Conservation (phyloP, 768 basidiomycete genomes). For the Mycena olivaceomarginata region DNA sequence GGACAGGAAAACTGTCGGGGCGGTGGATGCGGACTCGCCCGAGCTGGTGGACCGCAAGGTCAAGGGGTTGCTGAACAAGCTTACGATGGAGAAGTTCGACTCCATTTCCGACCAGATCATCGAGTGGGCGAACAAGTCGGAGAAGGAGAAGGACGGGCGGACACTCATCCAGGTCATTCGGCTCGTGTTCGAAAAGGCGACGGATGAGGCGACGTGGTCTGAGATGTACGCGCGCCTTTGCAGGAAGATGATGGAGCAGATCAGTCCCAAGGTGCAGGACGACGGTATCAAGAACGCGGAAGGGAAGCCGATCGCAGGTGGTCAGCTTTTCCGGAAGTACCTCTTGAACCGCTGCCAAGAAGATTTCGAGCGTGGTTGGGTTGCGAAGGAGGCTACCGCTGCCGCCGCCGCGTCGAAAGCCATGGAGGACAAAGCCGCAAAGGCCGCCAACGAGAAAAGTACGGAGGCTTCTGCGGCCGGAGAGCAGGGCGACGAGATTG, state of each 20-base stretch:
- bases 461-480: constrained; percentile 48
- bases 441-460: constrained; percentile 77
- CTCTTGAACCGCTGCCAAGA: constrained; percentile 97
- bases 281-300: constrained; percentile 88
- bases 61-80: constrained; percentile 93
- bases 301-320: constrained; percentile 94
- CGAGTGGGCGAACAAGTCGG: constrained; percentile 94
- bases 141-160: constrained; percentile 93
- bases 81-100: constrained; percentile 98
- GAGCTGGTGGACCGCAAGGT: constrained; percentile 96
- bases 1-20: constrained; percentile 72
- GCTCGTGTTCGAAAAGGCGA: constrained; percentile 98
- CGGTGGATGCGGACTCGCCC: constrained; percentile 79
- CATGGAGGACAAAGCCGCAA: constrained; percentile 88
- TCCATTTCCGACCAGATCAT: constrained; percentile 97
- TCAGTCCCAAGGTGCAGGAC: constrained; percentile 92
- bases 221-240: constrained; percentile 98
- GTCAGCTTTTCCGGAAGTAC: constrained; percentile 97
- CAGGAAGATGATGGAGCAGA: constrained; percentile 96
- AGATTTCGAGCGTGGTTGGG: constrained; percentile 98
- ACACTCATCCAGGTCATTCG: constrained; percentile 97
- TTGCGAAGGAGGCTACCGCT: constrained; percentile 89
- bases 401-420: constrained; percentile 92
- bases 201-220: constrained; percentile 96
- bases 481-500: constrained; percentile 77